phyloP scores from a whole-genome alignment of 2,329 filamentous ascomycete species.

The Nigrospora sphaerica region DNA sequence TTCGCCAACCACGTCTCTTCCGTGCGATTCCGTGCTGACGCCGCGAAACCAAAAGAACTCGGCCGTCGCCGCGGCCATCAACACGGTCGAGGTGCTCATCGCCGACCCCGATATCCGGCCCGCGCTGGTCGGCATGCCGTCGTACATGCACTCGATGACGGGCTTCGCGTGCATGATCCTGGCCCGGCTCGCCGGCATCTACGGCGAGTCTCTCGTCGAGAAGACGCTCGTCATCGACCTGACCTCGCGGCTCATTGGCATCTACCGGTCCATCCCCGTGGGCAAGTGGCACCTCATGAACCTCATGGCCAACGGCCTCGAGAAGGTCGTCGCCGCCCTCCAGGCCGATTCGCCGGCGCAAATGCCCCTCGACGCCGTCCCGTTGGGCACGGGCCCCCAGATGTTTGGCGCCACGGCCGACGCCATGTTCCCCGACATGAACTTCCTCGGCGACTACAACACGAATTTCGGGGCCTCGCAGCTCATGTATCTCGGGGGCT shows the following conservation, averaged over 20 bases:
- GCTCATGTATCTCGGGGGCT: slow-evolving; percentile 7
- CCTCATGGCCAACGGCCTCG: slow-evolving; percentile 37
- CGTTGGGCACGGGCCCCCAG: neutral
- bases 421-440: slow-evolving; percentile 3
- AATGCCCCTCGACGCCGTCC: slow-evolving; percentile 1
- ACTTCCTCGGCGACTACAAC: slow-evolving; percentile 7
- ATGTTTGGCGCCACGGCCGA: neutral
- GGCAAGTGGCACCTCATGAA: slow-evolving; percentile 38
- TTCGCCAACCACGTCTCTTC: too few relatives aligned
- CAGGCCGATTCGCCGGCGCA: neutral
- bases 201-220: slow-evolving; percentile 29
- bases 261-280: slow-evolving; percentile 31
- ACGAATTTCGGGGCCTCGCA: slow-evolving; percentile 7
- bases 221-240: slow-evolving; percentile 27
- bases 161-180: slow-evolving; percentile 46
- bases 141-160: slow-evolving; percentile 45
- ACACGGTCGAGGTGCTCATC: slow-evolving; percentile 35
- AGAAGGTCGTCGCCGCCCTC: slow-evolving; percentile 26
- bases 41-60: slow-evolving; percentile 1
- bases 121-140: slow-evolving; percentile 36
- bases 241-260: slow-evolving; percentile 26
- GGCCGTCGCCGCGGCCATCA: slow-evolving; percentile 30
- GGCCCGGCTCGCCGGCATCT: slow-evolving; percentile 37
- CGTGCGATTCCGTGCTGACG: too few relatives aligned
- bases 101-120: slow-evolving; percentile 33